Conservation (phyloP, 495 filamentous ascomycete genomes). For the Penicillium robsamsonii region DNA sequence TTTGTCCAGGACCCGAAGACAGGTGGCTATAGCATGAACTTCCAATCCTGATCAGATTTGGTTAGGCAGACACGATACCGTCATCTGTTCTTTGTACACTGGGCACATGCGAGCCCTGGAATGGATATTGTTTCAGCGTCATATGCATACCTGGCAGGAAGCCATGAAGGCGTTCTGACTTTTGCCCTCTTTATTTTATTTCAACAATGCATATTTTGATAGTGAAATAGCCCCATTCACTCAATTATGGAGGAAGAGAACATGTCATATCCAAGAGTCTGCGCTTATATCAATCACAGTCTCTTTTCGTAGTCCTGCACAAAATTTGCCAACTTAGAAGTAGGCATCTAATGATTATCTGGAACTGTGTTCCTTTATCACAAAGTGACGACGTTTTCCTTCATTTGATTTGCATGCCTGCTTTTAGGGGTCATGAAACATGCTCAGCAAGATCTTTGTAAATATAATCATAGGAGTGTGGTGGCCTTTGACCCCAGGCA, state of each 20-base stretch:
- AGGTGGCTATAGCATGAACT: constrained; percentile 91
- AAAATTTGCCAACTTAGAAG: not conserved
- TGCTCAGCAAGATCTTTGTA: not conserved
- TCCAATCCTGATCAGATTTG: constrained; percentile 42
- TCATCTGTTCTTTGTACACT: not conserved
- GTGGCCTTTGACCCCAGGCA: not conserved
- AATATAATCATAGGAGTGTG: not conserved
- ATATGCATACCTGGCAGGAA: constrained; percentile 10
- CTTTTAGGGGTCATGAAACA: not conserved
- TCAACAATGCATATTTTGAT: not conserved
- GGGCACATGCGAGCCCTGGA: not conserved
- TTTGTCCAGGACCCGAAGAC: constrained; percentile 87
- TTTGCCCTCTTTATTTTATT: not conserved
- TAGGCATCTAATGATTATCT: not conserved
- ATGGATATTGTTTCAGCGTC: not conserved
- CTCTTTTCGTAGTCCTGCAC: not conserved
- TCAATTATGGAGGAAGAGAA: not conserved
- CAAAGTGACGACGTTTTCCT: not conserved
- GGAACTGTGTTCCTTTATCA: not conserved
- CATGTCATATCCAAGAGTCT: not conserved
- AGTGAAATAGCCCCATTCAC: not conserved
- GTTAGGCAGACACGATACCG: not conserved
- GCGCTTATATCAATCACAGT: not conserved
- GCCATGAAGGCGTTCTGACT: constrained; percentile 10
- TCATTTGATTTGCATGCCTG: not conserved